These are phyloP conservation scores for Botrytis byssoidea DNA, from an alignment of 2,329 filamentous ascomycete genomes.

Conservation along the genomic window DNA sequence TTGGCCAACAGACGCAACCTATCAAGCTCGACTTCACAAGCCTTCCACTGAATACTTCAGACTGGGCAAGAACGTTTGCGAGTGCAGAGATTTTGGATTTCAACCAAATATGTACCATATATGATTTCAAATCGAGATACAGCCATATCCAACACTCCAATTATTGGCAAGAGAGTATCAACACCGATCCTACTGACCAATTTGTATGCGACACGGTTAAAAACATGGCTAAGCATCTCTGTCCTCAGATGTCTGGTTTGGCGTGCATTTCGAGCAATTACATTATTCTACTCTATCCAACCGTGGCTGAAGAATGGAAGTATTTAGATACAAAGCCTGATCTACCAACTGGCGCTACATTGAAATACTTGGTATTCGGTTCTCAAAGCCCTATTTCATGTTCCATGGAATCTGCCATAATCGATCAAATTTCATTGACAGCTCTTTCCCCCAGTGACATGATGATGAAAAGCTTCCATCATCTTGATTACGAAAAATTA, in stretches of 20 bases:
- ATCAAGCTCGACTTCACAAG: conserved; percentile 6
- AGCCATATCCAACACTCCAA: conserved; percentile 8
- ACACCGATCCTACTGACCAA: conserved; percentile 19
- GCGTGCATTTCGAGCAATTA: conserved; percentile 26
- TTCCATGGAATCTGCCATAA: not conserved
- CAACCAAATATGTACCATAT: conserved; percentile 30
- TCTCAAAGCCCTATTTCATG: not conserved
- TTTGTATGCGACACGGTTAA: conserved; percentile 24
- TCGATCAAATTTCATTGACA: not conserved
- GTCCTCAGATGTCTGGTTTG: conserved; percentile 28
- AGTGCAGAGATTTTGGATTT: conserved; percentile 22
- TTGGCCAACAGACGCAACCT: not conserved
- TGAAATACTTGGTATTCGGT: conserved; percentile 35
- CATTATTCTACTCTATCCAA: conserved; percentile 33
- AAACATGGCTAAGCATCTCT: conserved; percentile 28
- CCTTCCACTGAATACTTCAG: not conserved
- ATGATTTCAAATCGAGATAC: conserved; percentile 31
- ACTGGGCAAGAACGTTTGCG: not conserved
- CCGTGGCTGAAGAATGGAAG: conserved; percentile 34
- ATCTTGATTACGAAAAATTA: conserved; percentile 28
- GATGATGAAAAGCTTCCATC: conserved; percentile 25
- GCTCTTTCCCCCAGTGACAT: conserved; percentile 4
- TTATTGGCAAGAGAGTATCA: conserved; percentile 27
- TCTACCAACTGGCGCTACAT: conserved; percentile 14
- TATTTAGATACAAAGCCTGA: conserved; percentile 29